A percentile compares a stretch with the other conserved stretches of the same genome.
phyloP scores from a whole-genome alignment of 768 basidiomycete genomes.

The Lactarius evosmus region DNA sequence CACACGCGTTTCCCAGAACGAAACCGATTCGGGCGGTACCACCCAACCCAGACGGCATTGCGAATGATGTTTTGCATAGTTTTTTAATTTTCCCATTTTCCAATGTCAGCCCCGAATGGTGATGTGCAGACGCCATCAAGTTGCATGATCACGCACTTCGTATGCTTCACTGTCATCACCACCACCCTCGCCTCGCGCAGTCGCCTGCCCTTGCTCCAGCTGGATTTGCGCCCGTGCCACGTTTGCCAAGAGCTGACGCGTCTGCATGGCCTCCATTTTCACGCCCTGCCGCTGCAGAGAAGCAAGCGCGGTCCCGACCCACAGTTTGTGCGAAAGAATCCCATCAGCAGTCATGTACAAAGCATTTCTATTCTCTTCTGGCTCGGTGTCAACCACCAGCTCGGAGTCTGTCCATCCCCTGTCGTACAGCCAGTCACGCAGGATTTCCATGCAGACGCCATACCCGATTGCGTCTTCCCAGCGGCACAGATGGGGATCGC shows the following conservation, averaged over 20 bases:
- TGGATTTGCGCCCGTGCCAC: constrained; percentile 18
- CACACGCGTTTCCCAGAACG: constrained; percentile 21
- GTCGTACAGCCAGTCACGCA: constrained; percentile 24
- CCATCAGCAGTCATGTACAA: constrained; percentile 28
- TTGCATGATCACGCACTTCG: constrained; percentile 12
- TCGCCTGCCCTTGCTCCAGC: constrained; percentile 17
- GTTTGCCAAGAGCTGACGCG: background rate
- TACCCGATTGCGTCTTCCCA: constrained; percentile 13
- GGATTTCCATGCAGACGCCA: constrained; percentile 22
- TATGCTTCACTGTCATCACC: constrained; percentile 10
- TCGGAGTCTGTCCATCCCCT: constrained; percentile 24
- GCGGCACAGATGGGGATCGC: constrained; percentile 4
- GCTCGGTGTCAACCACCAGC: constrained; percentile 20
- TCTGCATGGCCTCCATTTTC: constrained; percentile 1
- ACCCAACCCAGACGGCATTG: constrained; percentile 6
- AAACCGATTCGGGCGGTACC: constrained; percentile 10
- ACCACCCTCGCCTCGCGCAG: constrained; percentile 1
- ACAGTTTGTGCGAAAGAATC: constrained; percentile 24
- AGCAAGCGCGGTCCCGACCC: constrained; percentile 22
- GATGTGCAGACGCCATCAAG: constrained; percentile 7
- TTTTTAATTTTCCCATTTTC: constrained; percentile 16
- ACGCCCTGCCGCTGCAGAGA: constrained; percentile 6
- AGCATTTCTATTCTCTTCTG: constrained; percentile 5
- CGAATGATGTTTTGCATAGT: constrained; percentile 8
- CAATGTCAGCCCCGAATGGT: constrained; percentile 12